Conservation (phyloP, 345 rosid genomes). For the Eucalyptus tenuipes region DNA sequence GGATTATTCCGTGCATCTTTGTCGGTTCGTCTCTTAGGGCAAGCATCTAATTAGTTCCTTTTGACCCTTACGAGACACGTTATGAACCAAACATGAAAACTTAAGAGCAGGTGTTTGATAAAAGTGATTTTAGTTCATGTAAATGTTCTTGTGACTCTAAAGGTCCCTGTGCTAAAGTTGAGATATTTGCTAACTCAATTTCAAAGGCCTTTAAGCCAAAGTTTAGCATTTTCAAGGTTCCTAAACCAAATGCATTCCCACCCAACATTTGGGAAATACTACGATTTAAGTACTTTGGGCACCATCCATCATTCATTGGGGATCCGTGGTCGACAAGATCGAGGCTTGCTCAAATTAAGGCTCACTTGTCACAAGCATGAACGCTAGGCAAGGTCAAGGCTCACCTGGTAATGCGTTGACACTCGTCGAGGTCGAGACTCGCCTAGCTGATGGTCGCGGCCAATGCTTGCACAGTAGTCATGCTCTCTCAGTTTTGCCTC, state of each 20-base stretch:
- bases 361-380: accelerated
- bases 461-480: neutral
- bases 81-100: neutral
- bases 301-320: accelerated
- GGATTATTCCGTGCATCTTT: neutral
- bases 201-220: neutral
- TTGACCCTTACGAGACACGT: neutral
- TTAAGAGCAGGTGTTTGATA: accelerated
- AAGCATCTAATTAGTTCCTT: neutral
- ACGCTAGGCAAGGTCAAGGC: neutral
- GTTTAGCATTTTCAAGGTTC: neutral
- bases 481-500: neutral
- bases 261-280: accelerated
- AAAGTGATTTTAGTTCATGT: neutral
- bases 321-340: neutral
- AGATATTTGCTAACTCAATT: neutral
- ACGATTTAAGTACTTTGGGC: neutral
- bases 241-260: neutral
- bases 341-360: neutral
- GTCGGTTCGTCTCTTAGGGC: neutral
- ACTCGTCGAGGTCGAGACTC: accelerated
- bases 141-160: neutral
- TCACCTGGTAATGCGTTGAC: accelerated
- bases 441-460: accelerated
- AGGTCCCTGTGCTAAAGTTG: neutral